Base-by-base conservation (phyloP, 192 early-diverging fungal genomes). In the Coemansia sp. region DNA sequence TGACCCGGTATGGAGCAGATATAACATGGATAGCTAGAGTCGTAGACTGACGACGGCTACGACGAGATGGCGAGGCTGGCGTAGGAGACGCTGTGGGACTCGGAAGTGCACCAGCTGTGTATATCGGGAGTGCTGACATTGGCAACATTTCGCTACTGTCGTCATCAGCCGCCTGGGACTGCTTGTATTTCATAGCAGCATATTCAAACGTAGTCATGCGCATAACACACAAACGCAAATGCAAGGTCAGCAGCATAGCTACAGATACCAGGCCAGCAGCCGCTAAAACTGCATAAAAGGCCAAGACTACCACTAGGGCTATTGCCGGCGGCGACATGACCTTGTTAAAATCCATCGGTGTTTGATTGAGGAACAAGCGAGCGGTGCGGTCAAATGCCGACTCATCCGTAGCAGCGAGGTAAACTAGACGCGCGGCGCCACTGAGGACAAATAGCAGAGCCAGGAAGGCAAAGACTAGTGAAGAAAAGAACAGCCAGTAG, bases 141-240 rank as follows among this genome's bases (percentile, higher is more conserved):
- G 73, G 65, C 36, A 76, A 44, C 68, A 67, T 67, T 27, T 73
- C 65, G 12, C 39, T 29, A 13, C 22, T 11, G 3, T 55, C 52
- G 11, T 55, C 52, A 24, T 27, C 24, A 4, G 33, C 34, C 12
- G 33, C 33, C 1, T 70, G 68, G 41, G 43, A 18, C 40, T 36
- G 36, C 58, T 71, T 73, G 16, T 71, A 61, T 24, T 41, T 38
- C 50, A 20, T 39, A 0, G 75, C 69, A 9, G 68, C 67, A 29
- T 75, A 85, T 36, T 85, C 78, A 8, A 75, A 72, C 0, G 83
- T 85, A 2, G 78, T 77, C 20, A 66, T 70, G 12, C 72, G 64
- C 27, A 69, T 34, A 0, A 71, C 15, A 15, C 78, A 78, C 44
- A 85, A 65, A 5, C 62, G 65, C 22, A 85, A 38, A 65, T 85